Percentiles rank a stretch among this genome's conserved stretches.
phyloP scores from a whole-genome alignment of 176 grass and related monocot genomes.

The Pontederia paniculata region DNA sequence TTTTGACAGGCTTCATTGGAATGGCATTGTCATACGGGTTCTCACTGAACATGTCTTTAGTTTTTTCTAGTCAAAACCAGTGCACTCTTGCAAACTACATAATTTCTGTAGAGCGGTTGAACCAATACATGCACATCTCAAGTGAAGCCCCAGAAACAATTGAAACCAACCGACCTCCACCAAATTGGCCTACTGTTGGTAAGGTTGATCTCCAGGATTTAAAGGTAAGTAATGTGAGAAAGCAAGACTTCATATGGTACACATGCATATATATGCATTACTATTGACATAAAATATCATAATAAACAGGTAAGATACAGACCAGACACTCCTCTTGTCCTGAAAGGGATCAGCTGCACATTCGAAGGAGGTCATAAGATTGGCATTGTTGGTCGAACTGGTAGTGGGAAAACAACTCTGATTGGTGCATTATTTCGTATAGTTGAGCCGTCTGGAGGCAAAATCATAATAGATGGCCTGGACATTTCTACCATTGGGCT shows the following conservation, averaged over 20 bases:
- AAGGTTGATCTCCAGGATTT: constrained; percentile 59
- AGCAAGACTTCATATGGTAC: too few relatives aligned
- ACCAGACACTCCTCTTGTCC: constrained; percentile 53
- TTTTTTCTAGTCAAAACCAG: constrained; percentile 74
- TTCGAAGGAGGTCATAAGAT: constrained; percentile 82
- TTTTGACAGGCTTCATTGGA: constrained; percentile 67
- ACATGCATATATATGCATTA: too few relatives aligned
- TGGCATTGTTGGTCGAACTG: constrained; percentile 83
- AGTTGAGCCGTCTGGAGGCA: constrained; percentile 73
- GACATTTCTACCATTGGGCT: constrained; percentile 62
- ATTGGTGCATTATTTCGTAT: constrained; percentile 80
- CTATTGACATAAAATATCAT: too few relatives aligned
- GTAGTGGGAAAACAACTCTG: constrained; percentile 93
- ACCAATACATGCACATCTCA: constrained; percentile 73
- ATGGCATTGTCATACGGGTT: constrained; percentile 96
- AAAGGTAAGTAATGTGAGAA: too few relatives aligned
- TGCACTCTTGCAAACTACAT: constrained; percentile 70
- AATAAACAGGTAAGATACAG: constrained; percentile 65
- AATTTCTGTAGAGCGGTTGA: constrained; percentile 84
- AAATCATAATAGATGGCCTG: constrained; percentile 54
- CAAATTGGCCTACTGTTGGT: constrained; percentile 69
- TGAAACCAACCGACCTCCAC: constrained; percentile 40
- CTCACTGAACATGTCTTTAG: constrained; percentile 64
- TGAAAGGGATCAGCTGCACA: constrained; percentile 65
- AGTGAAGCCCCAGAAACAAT: constrained; percentile 64